These are phyloP conservation scores for Rutidosis leptorrhynchoides DNA, from an alignment of 129 eudicot genomes.

Conservation along the genomic window DNA sequence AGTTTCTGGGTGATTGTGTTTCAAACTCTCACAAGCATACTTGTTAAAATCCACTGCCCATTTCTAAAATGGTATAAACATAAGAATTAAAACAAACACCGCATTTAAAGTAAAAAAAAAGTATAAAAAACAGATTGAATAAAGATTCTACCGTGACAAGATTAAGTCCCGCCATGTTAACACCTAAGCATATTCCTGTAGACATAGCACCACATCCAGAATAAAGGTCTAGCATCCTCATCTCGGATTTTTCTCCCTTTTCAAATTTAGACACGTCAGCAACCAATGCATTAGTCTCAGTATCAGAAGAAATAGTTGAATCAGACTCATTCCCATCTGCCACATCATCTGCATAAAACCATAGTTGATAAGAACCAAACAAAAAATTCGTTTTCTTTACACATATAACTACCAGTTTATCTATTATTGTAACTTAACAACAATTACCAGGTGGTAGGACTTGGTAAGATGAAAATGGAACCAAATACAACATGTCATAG, in stretches of 20 bases:
- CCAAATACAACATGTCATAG: constrained; percentile 58
- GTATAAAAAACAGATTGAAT: neutral
- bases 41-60: constrained; percentile 74
- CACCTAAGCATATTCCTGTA: constrained; percentile 88
- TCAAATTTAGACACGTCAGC: constrained; percentile 14
- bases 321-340: constrained; percentile 48
- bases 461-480: constrained; percentile 56
- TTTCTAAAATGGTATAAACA: constrained; percentile 35
- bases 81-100: neutral
- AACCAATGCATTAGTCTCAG: constrained; percentile 27
- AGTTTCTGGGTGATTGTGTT: constrained; percentile 76
- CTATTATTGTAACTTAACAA: neutral
- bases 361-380: neutral
- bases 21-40: constrained; percentile 67
- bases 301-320: constrained; percentile 61
- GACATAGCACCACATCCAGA: constrained; percentile 99
- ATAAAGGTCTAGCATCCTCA: constrained; percentile 60
- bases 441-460: constrained; percentile 51
- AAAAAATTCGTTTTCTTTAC: neutral
- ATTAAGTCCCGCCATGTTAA: constrained; percentile 42
- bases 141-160: constrained; percentile 55
- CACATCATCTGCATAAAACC: constrained; percentile 34
- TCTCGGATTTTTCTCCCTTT: constrained; percentile 19
- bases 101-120: neutral
- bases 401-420: neutral